Base-by-base conservation (phyloP, 2,329 filamentous ascomycete genomes). In the Colletotrichum filicis region DNA sequence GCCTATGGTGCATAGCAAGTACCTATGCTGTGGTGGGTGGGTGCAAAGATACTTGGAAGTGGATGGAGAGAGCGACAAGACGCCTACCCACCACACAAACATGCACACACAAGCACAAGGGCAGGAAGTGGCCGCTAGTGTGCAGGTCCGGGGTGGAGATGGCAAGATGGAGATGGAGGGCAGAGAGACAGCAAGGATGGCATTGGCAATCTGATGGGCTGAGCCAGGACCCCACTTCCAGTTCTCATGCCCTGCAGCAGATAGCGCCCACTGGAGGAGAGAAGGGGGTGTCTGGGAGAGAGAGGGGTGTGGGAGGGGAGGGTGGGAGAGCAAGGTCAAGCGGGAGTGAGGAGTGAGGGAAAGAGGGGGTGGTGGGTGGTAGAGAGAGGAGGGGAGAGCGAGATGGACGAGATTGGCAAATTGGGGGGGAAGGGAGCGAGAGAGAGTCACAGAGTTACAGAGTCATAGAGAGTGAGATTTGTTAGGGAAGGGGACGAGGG, bases 211-310 rank as follows among this genome's bases (percentile, higher is more conserved):
- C 68, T 71, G 68, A 67, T 71, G 69, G 69, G 59, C 73, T 73
- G 73, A 74, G 74, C 64, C 62, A 66, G 60, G 69, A 52, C 70
- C 46, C 66, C 70, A 67, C 64, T 57, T 58, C 24, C 42, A 55
- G 61, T 63, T 66, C 66, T 61, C 69, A 74, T 73, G 46, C 69
- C 65, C 72, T 74, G 68, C 72, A 73, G 68, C 59, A 49, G 69
- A 73, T 73, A 68, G 73, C 69, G 69, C 60, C 60, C 37, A 30
- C 22, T 28, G 35, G 24, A 32, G 30, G 35, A 26, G 52, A 30
- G 32, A 56, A 32, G 42, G 46, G 37, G 37, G 37, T 42, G 37
- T 42, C n/a, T 42, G 37, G n/a, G 65, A 11, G 37, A 26, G 22
- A 46, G 22, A 52, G 37, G 35, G 35, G 24, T 19, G 22, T 32